Evolutionary conservation across 768 basidiomycete species (phyloP), one percentile per base, ranked within the genome.

Genomic region (Kwoniella dejecticola): DNA sequence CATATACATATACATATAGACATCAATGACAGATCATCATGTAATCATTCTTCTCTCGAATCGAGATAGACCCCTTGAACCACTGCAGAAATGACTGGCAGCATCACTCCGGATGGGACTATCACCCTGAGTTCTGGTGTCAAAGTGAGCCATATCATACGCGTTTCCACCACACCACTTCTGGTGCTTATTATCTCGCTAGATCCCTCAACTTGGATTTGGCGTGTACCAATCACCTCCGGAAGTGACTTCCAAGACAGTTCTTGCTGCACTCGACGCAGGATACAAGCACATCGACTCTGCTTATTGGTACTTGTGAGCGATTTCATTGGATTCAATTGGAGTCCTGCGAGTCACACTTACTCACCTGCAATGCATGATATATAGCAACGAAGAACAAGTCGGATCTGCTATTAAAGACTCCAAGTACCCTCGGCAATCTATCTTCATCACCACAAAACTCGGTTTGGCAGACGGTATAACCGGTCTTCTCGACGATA

Each of bases 171-270:
- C 44, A 45, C 44, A n/a, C 10, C n/a, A n/a, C 38, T 10, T n/a
- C n/a, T n/a, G 11, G 38, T 45, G n/a, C n/a, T 45, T n/a, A 45
- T 7, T 36, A 36, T 36, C 7, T 15, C 15, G 33, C 7, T 41
- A 67, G 60, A 71, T 80, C 29, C 79, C 79, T 1, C 67, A 70
- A 42, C 62, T 80, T 4, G 79, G 79, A 3, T 79, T 79, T 47
- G 79, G 79, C n/a, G 77, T 79, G 12, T 80, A 77, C 63, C 72
- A 67, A 36, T 70, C 67, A 10, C 66, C 68, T 17, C 69, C 74
- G 26, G 72, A 69, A 38, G 56, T 71, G 13, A 61, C 67, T 19
- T 53, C 63, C 4, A 46, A 59, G 26, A 67, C 67, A 31, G 66
- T 73, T 7, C 50, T 31, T 0, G 38, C 64, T 10, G 75, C 74